Evolutionary conservation across 2,329 filamentous ascomycete genomes (phyloP).

Genomic region (Pseudomassariella vexata): DNA sequence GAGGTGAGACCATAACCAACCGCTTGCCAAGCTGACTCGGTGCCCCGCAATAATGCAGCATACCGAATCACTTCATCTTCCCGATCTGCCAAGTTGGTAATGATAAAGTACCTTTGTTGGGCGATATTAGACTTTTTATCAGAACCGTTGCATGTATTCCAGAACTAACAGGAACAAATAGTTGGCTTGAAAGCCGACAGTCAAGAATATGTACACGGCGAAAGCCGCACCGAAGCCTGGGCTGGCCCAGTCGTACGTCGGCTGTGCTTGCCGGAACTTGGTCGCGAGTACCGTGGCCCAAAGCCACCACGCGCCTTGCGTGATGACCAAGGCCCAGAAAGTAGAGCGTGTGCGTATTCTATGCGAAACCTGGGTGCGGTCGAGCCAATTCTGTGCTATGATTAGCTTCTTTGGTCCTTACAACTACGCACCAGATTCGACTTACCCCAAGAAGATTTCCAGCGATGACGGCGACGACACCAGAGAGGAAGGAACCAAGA

Average conservation of each 20-base stretch:
- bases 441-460: constrained; percentile 60
- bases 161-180: constrained; percentile 60
- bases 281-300: constrained; percentile 65
- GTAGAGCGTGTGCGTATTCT: constrained; percentile 46
- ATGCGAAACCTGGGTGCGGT: constrained; percentile 48
- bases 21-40: constrained; percentile 68
- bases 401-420: background rate
- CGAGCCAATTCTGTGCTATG: constrained; percentile 44
- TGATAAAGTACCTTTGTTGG: constrained; percentile 56
- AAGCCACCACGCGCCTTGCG: constrained; percentile 67
- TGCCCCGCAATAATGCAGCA: constrained; percentile 61
- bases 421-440: constrained; percentile 2
- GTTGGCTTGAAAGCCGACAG: constrained; percentile 64
- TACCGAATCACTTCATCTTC: constrained; percentile 63
- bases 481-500: constrained; percentile 64
- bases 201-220: constrained; percentile 61
- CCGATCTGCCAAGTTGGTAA: constrained; percentile 56
- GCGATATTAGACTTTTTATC: constrained; percentile 1
- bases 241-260: constrained; percentile 61
- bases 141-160: background rate
- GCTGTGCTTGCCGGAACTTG: constrained; percentile 48
- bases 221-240: constrained; percentile 61
- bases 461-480: constrained; percentile 57
- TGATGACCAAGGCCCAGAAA: constrained; percentile 46
- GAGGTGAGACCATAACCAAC: constrained; percentile 65